Evolutionary conservation across 306 rosid genomes (phyloP).

Genomic region (Vigna hirtella): DNA sequence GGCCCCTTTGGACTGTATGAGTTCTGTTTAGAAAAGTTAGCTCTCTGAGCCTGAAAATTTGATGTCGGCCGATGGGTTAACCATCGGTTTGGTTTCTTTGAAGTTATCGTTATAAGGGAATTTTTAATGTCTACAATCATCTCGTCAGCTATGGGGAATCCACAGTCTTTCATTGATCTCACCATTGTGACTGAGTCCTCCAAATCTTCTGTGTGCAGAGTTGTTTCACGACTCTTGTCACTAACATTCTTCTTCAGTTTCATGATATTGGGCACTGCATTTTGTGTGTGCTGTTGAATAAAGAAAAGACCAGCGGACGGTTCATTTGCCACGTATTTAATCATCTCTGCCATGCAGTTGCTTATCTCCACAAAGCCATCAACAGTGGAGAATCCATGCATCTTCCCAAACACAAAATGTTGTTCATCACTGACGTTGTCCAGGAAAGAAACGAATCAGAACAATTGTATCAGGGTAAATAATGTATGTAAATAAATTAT

Average conservation of each 20-base stretch:
- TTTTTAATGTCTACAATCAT: slow-evolving; percentile 87
- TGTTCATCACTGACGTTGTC: slow-evolving; percentile 67
- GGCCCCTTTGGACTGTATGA: slow-evolving; percentile 62
- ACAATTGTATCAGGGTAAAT: slow-evolving; percentile 9
- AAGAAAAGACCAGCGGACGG: slow-evolving; percentile 90
- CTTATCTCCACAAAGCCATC: slow-evolving; percentile 92
- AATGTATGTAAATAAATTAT: background rate
- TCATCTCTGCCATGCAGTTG: slow-evolving; percentile 82
- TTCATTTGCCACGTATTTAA: slow-evolving; percentile 81
- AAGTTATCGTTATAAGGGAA: slow-evolving; percentile 57
- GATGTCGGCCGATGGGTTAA: slow-evolving; percentile 47
- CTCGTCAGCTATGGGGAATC: slow-evolving; percentile 72
- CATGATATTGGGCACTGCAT: slow-evolving; percentile 78
- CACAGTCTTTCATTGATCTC: slow-evolving; percentile 86
- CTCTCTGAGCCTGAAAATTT: slow-evolving; percentile 49
- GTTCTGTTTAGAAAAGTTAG: slow-evolving; percentile 70
- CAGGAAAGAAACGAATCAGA: slow-evolving; percentile 48
- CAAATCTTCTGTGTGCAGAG: slow-evolving; percentile 78
- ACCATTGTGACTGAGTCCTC: slow-evolving; percentile 80
- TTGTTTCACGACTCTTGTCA: slow-evolving; percentile 66
- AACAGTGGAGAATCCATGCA: slow-evolving; percentile 83
- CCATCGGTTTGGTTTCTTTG: slow-evolving; percentile 72
- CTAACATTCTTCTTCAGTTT: slow-evolving; percentile 58
- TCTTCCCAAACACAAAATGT: slow-evolving; percentile 62
- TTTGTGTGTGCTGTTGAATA: slow-evolving; percentile 85